Evolutionary conservation across 139 green algal genomes (phyloP), one percentile per base, ranked within the genome.

Genomic region (Auxenochlorella protothecoides): DNA sequence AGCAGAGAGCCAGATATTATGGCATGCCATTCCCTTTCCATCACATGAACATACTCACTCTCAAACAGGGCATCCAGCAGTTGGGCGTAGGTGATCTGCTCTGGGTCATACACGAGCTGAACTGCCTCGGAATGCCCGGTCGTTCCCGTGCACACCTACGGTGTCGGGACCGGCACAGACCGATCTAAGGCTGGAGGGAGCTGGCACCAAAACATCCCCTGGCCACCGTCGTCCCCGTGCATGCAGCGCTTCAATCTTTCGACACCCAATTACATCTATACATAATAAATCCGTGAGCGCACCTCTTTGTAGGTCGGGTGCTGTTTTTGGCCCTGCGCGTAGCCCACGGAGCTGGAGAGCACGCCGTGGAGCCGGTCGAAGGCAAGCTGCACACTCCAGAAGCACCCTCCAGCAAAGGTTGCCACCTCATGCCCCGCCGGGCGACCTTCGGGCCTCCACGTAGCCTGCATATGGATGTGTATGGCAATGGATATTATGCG

Each of bases 331-430:
- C 72, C 72, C 51, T 71, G 65, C 3, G 65, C 56, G 9, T 76
- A 76, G 10, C 72, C 72, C 55, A 71, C 59, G 7, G 55, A 51
- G 1, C 78, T 82, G 3, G 72, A 56, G 55, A 77, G 10, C 14
- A 89, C 83, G 5, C 84, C 84, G 6, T 73, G 80, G 2, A 89
- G 62, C 10, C 83, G 72, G 61, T 73, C 76, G 82, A 62, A 62
- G 9, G 11, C 11, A 0, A 62, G 57, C 57, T 62, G 57, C 57
- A 62, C 57, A 11, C 57, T 62, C 57, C 57, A 62, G 57, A 62
- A 62, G 11, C 57, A 62, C 9, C 57, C 57, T 11, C 57, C 57
- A 11, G 57, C 57, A 62, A 62, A 62, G 9, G 57, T 62, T 11
- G 57, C 57, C 57, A 62, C 57, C 11, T 62, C 9, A 15, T 62